Evolutionary conservation across 1,139 yeast species (phyloP).

Genomic region (Candida sp.): DNA sequence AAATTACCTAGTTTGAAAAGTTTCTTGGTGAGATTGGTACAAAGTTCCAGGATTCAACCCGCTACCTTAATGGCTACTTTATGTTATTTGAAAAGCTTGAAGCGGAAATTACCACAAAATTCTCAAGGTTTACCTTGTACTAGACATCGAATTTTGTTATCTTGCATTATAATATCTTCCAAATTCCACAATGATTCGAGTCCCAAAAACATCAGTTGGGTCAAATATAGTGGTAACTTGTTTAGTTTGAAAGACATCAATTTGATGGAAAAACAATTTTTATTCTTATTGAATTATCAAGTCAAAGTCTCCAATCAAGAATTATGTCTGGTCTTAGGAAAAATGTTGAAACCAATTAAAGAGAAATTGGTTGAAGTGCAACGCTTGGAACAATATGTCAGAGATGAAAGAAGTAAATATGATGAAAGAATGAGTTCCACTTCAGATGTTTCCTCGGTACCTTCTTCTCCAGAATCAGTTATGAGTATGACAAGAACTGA

Average conservation of each 20-base stretch:
- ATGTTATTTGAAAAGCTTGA: conserved; percentile 61
- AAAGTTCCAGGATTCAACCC: conserved; percentile 72
- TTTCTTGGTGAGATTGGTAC: conserved; percentile 65
- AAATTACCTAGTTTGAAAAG: conserved; percentile 71
- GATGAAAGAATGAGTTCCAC: conserved; percentile 3
- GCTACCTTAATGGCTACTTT: conserved; percentile 74
- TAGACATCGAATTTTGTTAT: conserved; percentile 70
- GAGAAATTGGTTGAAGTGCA: conserved; percentile 42
- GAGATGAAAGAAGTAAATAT: conserved; percentile 4
- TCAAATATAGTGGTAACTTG: conserved; percentile 69
- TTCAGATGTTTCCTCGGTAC: conserved; percentile 8
- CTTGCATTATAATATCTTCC: conserved; percentile 68
- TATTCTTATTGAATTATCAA: conserved; percentile 70
- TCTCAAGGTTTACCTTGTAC: conserved; percentile 79
- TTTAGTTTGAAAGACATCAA: conserved; percentile 67
- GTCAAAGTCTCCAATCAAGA: conserved; percentile 54
- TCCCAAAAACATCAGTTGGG: conserved; percentile 78
- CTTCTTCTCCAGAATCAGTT: conserved; percentile 8
- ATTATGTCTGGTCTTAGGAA: conserved; percentile 43
- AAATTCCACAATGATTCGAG: conserved; percentile 76
- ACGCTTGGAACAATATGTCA: conserved; percentile 6
- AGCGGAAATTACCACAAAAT: conserved; percentile 58
- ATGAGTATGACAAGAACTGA: conserved; percentile 17
- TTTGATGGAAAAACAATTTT: conserved; percentile 75
- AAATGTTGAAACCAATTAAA: conserved; percentile 62